Evolutionary conservation across 805 yeast species (phyloP).

Genomic region (Suhomyces vadensis): DNA sequence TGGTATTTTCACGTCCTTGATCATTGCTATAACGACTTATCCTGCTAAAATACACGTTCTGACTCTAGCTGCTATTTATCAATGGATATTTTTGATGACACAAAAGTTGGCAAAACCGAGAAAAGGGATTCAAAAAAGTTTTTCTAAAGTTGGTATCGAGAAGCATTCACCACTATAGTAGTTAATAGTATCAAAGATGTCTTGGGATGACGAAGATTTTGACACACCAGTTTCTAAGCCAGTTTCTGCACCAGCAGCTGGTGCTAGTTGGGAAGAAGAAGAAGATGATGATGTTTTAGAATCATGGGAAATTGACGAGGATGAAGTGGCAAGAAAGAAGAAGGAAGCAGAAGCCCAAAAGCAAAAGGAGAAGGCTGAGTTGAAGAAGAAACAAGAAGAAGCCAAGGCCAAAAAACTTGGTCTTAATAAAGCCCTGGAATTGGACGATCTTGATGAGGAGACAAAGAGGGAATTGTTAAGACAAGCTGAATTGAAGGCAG

Average conservation of each 20-base stretch:
- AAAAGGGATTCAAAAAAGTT: slow-evolving; percentile 6
- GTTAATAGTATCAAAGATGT: slow-evolving; percentile 26
- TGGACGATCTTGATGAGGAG: slow-evolving; percentile 69
- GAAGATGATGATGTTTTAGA: slow-evolving; percentile 73
- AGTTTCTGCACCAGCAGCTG: slow-evolving; percentile 48
- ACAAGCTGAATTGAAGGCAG: slow-evolving; percentile 81
- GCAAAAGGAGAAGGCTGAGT: slow-evolving; percentile 45
- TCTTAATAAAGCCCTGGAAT: slow-evolving; percentile 49
- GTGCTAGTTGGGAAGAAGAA: slow-evolving; percentile 82
- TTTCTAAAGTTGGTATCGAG: not conserved
- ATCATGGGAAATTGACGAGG: slow-evolving; percentile 87
- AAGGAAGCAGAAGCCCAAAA: slow-evolving; percentile 43
- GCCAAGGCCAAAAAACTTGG: slow-evolving; percentile 51
- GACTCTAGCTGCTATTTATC: too few species aligned
- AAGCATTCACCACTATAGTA: not conserved
- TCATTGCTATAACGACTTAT: not conserved
- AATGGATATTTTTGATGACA: not conserved
- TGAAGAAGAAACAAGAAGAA: slow-evolving; percentile 42
- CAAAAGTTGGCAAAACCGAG: slow-evolving; percentile 4
- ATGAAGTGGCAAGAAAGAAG: slow-evolving; percentile 58
- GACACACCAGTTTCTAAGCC: slow-evolving; percentile 55
- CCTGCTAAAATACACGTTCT: too few species aligned
- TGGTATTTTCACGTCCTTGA: slow-evolving; percentile 2
- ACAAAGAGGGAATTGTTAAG: slow-evolving; percentile 74
- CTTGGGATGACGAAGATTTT: slow-evolving; percentile 89